Conservation (phyloP, 202 grass and related monocot genomes). For the Saccharum hybrid region DNA sequence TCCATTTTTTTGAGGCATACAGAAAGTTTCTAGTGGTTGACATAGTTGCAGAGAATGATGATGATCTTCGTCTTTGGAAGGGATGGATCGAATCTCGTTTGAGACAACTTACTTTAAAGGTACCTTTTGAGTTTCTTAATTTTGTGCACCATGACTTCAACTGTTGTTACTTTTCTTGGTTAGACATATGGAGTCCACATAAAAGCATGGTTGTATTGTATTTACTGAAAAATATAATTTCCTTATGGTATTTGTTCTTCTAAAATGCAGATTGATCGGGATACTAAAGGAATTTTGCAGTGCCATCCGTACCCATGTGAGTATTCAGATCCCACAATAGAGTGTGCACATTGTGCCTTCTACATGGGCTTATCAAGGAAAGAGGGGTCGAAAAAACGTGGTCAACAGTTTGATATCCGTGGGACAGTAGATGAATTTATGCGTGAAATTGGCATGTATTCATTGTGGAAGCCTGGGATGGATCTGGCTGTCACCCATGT, state of each 20-base stretch:
- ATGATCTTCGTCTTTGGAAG: conserved; percentile 93
- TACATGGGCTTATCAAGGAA: conserved; percentile 95
- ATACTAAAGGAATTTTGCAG: conserved; percentile 80
- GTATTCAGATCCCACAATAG: conserved; percentile 66
- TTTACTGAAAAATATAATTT: neutral
- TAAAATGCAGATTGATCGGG: conserved; percentile 81
- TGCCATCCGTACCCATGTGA: conserved; percentile 95
- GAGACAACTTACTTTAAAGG: conserved; percentile 94
- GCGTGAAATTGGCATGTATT: conserved; percentile 72
- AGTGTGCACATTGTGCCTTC: conserved; percentile 79
- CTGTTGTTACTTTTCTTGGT: conserved; percentile 5
- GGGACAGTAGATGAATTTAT: conserved; percentile 89
- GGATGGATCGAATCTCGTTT: conserved; percentile 93
- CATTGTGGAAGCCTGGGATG: conserved; percentile 82
- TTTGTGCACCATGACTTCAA: neutral
- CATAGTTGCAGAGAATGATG: conserved; percentile 69
- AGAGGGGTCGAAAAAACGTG: conserved; percentile 60
- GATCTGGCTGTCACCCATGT: conserved; percentile 89
- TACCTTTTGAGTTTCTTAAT: conserved; percentile 18
- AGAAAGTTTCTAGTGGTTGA: conserved; percentile 88
- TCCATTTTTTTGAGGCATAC: conserved; percentile 82
- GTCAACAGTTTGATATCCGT: conserved; percentile 91
- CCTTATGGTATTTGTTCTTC: conserved; percentile 32
- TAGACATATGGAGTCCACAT: conserved; percentile 22
- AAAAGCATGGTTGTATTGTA: conserved; percentile 19